Conservation (phyloP, 1,139 yeast species). For the Yamadazyma dendronema region DNA sequence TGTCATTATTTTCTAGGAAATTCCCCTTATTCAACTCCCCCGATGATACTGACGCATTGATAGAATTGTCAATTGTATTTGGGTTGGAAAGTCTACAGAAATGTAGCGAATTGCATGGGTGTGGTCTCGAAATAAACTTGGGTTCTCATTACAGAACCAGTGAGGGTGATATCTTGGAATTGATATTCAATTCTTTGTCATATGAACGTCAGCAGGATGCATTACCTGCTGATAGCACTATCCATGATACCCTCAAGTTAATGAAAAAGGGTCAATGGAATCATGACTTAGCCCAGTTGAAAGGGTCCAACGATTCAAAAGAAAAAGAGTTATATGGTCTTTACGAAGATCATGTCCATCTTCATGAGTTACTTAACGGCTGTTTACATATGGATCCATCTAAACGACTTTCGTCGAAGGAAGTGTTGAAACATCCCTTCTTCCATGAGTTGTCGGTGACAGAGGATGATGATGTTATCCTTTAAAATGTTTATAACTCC, state of each 20-base stretch:
- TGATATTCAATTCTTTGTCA: constrained; percentile 29
- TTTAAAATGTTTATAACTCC: constrained; percentile 14
- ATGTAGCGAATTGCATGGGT: constrained; percentile 84
- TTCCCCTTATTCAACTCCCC: constrained; percentile 88
- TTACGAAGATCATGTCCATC: constrained; percentile 41
- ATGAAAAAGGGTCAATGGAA: constrained; percentile 23
- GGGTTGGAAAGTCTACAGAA: constrained; percentile 73
- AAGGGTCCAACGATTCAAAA: constrained; percentile 12
- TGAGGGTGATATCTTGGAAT: constrained; percentile 33
- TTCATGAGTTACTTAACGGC: constrained; percentile 52
- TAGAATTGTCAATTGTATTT: constrained; percentile 81
- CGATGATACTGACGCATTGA: constrained; percentile 88
- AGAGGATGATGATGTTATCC: constrained; percentile 33
- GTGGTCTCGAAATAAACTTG: constrained; percentile 72
- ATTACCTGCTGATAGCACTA: constrained; percentile 40
- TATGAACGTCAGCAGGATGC: constrained; percentile 35
- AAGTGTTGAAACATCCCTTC: constrained; percentile 55
- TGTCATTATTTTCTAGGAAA: constrained; percentile 68
- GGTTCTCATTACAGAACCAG: constrained; percentile 12
- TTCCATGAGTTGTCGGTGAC: constrained; percentile 43
- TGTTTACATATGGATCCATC: constrained; percentile 59
- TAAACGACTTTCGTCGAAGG: constrained; percentile 54
- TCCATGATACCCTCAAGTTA: constrained; percentile 35
- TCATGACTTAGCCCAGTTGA: constrained; percentile 6
- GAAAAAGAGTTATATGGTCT: constrained; percentile 31